Evolutionary conservation across 768 basidiomycete genomes (phyloP), one percentile per base, ranked within the genome.

Genomic region (Termitomyces sp.): DNA sequence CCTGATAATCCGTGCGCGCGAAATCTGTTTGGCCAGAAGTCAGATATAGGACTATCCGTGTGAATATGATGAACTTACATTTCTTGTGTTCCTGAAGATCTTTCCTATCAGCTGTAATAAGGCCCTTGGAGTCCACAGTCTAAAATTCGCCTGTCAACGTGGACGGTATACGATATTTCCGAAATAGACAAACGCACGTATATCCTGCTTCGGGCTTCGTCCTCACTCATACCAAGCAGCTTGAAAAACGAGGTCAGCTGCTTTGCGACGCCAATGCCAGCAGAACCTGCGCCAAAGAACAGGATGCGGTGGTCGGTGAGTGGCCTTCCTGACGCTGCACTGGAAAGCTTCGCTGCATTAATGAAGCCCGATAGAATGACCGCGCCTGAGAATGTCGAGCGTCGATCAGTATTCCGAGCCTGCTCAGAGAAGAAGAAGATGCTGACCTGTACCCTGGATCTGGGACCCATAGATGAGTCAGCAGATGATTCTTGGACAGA

Each of bases 251-350:
- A 89, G 71, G 86, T 78, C 34, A 91, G 78, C 70, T 95, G 92
- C 74, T 86, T 86, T 48, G 89, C 94, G 43, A 96, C 94, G 58
- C 94, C 94, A 56, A 95, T 89, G 49, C 93, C 94, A 8, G 91
- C 89, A 11, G 87, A 89, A 0, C 94, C 94, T 1, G 94, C 92
- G n/a, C 94, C 94, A 55, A 91, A 87, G 81, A 96, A 95, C 55
- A 96, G 79, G 67, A 96, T 89, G 49, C 84, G 83, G 67, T 96
- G 94, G 52, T 91, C 89, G 32, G 79, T 73, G 51, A 92, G 76
- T 11, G 88, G 78, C 52, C 59, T 79, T 73, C 80, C 72, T 79
- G 83, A 71, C 70, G 83, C 72, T 76, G 75, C 76, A 50, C 83
- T 82, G 12, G 86, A 77, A 40, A 89, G 76, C 59, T 81, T 81